These are phyloP conservation scores for Colletotrichum neosansevieriae DNA, from an alignment of 2,329 filamentous ascomycete genomes.

Conservation along the genomic window DNA sequence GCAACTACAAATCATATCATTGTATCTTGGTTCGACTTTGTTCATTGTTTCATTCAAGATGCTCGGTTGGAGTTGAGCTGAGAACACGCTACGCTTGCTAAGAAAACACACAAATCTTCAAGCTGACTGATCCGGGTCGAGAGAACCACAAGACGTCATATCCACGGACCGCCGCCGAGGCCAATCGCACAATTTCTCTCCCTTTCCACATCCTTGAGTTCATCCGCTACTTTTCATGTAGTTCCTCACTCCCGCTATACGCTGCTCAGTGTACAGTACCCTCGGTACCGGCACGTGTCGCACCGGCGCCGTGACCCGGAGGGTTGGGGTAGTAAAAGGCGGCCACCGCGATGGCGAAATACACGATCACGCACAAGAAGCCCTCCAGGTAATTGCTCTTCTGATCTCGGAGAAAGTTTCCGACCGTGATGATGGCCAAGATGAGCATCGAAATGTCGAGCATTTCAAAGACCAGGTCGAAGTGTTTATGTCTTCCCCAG, in stretches of 20 bases:
- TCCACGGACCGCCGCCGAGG: too few relatives aligned
- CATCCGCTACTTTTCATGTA: too few relatives aligned
- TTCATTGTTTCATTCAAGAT: not conserved
- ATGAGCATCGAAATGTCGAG: constrained; percentile 88
- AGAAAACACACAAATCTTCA: too few relatives aligned
- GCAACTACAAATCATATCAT: too few relatives aligned
- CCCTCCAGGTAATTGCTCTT: constrained; percentile 95
- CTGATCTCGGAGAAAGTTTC: constrained; percentile 87
- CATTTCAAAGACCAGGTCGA: constrained; percentile 87
- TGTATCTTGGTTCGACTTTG: not conserved
- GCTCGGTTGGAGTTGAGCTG: not conserved
- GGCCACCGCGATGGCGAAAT: constrained; percentile 70
- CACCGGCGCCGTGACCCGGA: constrained; percentile 19
- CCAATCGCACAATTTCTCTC: too few relatives aligned
- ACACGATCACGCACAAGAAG: constrained; percentile 78
- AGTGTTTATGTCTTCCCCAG: constrained; percentile 78
- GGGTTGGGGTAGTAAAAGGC: constrained; percentile 68
- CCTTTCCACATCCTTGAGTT: too few relatives aligned
- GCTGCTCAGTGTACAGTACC: not conserved
- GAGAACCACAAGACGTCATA: too few relatives aligned
- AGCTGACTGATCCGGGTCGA: too few relatives aligned
- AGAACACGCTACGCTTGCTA: not conserved
- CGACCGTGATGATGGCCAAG: constrained; percentile 86
- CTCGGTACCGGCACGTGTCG: constrained; percentile 17
- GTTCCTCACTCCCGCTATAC: too few relatives aligned